Evolutionary conservation across 768 basidiomycete species (phyloP), one percentile per base, ranked within the genome.

Genomic region (Multifurca ochricompacta): DNA sequence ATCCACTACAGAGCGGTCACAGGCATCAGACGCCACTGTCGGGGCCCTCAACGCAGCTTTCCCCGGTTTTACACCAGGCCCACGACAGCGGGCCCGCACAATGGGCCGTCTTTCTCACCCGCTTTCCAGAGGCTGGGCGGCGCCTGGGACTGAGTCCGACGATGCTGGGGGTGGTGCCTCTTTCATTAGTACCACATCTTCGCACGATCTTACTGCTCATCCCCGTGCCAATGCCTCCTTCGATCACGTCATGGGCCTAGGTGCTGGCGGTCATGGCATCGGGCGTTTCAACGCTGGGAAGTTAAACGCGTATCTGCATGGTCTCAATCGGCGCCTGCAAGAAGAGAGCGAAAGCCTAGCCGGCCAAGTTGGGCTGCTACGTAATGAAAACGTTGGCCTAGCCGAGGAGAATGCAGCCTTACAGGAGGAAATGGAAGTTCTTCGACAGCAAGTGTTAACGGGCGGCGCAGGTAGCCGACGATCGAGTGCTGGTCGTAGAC

Each of bases 221-320:
- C 68, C 73, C 49, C 80, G 88, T 8, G 85, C 81, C 52, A 94
- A 95, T 64, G 88, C 89, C 11, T 92, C 90, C 7, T 91, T 93
- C 58, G 92, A 93, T 63, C 87, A 87, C 23, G 79, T 82, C 1
- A 81, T 89, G 65, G 87, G 87, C 13, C 80, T 85, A 43, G 85
- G 81, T 8, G 76, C 77, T 6, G 78, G 78, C 23, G 80, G 78
- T 16, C 77, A 80, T 39, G 85, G 82, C 16, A 79, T 89, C 28
- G 83, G 85, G 14, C 74, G 85, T 27, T 92, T 92, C 69, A 90
- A 94, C 66, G 87, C 87, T 2, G 77, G 78, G 16, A 95, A 92
- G 69, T 68, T 95, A 59, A 94, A 95, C 56, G 75, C 77, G 10
- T 94, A 95, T 66, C 68, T 95, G 63, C 89, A 94, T 68, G 83